Percentiles rank a stretch among this genome's conserved stretches.
These are phyloP conservation scores for Saitozyma podzolica DNA, from an alignment of 768 basidiomycete species.

Conservation along the genomic window DNA sequence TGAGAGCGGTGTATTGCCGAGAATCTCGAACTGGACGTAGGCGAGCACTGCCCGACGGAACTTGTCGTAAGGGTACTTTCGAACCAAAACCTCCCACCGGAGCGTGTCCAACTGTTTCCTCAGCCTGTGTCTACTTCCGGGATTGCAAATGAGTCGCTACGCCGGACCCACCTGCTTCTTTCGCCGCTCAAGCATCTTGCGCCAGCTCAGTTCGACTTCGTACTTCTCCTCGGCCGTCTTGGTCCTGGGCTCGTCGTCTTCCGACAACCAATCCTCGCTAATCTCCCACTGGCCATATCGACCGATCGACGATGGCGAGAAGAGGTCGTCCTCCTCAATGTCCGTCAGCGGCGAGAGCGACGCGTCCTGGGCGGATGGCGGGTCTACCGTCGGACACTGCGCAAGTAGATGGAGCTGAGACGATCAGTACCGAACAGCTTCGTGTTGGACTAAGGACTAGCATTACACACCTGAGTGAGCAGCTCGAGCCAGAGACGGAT, in stretches of 20 bases:
- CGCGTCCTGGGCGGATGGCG: conserved; percentile 3
- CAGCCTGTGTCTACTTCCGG: too few relatives aligned
- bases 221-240: conserved; percentile 7
- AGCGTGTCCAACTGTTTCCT: too few relatives aligned
- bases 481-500: conserved; percentile 40
- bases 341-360: conserved; percentile 13
- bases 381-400: conserved; percentile 13
- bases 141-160: neutral
- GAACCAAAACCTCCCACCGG: too few relatives aligned
- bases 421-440: neutral
- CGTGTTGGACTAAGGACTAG: neutral
- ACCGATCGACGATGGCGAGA: conserved; percentile 28
- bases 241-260: conserved; percentile 1
- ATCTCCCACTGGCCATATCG: conserved; percentile 35
- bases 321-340: conserved; percentile 18
- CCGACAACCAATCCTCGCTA: conserved; percentile 2
- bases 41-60: too few relatives aligned
- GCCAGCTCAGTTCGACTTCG: neutral
- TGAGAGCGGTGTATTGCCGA: too few relatives aligned
- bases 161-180: conserved; percentile 20
- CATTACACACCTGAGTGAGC: neutral
- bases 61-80: too few relatives aligned
- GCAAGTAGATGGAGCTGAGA: conserved; percentile 19
- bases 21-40: too few relatives aligned
- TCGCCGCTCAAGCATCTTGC: conserved; percentile 17